Evolutionary conservation across 305 asterid species (phyloP), one percentile per base, ranked within the genome.

Genomic region (Fraxinus xanthoxyloides): DNA sequence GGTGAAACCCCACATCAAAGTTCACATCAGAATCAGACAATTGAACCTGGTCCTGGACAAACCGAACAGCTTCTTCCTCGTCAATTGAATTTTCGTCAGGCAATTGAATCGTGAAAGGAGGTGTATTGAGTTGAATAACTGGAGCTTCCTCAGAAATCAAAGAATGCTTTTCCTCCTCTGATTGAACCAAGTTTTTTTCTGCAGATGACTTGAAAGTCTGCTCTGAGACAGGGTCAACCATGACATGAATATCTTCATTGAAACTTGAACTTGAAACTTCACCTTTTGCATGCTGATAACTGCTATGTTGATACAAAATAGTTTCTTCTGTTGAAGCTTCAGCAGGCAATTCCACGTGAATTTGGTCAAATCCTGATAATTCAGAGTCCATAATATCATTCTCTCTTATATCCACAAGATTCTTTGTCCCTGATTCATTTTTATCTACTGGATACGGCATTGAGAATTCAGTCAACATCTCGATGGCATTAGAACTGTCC

Each of bases 391-490:
- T 12, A 80, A 56, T 69, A 30, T 73, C 85, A 24, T 75, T 78
- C 69, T 81, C 89, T 69, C 79, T 67, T 82, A 77, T 43, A 79
- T 84, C 86, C 38, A 77, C 79, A 34, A 40, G 84, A 82, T 84
- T 82, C 30, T 24, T 15, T 40, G 83, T 72, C 81, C 76, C 70
- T 75, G 87, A 76, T 77, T 77, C 88, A 77, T 34, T 77, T 79
- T 86, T 88, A 85, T 84, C 83, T 38, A 72, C 80, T 79, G 72
- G 86, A 84, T 30, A 69, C 43, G 69, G 35, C 56, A 30, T 28
- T 26, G 89, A 77, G 54, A 85, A 72, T 75, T 82, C 83, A 56
- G 88, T 78, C 77, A 82, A 73, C 85, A 82, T 76, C 83, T 89
- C 89, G 7, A 79, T 40, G 77, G 74, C 80, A 77, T 78, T 7